A percentile compares a stretch with the other conserved stretches of the same genome.
These are phyloP conservation scores for Penicillium sp. DNA, from an alignment of 2,329 filamentous ascomycete species.

Conservation along the genomic window DNA sequence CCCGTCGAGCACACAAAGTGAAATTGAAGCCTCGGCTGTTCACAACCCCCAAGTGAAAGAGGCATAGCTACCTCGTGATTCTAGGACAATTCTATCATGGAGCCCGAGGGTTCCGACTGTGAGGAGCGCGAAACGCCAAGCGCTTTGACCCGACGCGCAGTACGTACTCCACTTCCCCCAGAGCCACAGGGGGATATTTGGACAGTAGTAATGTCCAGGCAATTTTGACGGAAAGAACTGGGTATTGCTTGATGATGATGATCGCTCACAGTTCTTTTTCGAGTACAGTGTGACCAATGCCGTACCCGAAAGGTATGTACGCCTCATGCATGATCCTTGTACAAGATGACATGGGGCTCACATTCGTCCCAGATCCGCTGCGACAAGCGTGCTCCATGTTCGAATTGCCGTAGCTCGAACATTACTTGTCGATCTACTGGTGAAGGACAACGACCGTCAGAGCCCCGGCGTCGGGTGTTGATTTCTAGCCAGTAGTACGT, in stretches of 20 bases:
- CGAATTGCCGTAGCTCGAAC: constrained; percentile 42
- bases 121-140: constrained; percentile 20
- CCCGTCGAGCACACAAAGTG: background rate
- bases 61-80: background rate
- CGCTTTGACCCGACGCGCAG: constrained; percentile 29
- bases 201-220: background rate
- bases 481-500: constrained; percentile 47
- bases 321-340: background rate
- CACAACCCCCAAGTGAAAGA: background rate
- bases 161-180: constrained; percentile 24
- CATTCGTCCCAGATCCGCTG: constrained; percentile 39
- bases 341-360: background rate
- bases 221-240: background rate
- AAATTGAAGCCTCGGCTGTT: background rate
- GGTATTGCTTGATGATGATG: background rate
- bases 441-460: constrained; percentile 35
- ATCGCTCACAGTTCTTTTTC: constrained; percentile 4
- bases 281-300: constrained; percentile 37
- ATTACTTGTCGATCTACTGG: constrained; percentile 42
- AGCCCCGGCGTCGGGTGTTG: constrained; percentile 42
- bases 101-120: constrained; percentile 32
- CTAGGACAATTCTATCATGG: constrained; percentile 23
- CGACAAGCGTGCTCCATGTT: constrained; percentile 45
- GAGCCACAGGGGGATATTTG: background rate
- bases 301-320: constrained; percentile 34